These are phyloP conservation scores for Aurinia saxatilis DNA, from an alignment of 345 rosid species.

Conservation along the genomic window DNA sequence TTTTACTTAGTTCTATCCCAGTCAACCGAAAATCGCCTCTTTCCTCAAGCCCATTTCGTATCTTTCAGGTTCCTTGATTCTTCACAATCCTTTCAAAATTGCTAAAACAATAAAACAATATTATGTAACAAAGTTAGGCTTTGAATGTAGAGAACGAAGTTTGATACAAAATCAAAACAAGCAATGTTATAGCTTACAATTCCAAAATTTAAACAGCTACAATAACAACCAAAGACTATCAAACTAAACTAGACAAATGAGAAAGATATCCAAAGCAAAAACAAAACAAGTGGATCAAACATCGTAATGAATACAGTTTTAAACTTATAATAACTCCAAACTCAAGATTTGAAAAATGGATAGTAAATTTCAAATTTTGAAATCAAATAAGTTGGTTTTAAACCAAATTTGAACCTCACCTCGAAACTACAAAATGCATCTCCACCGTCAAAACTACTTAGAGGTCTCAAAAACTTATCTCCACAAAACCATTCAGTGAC, in stretches of 20 bases:
- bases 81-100: not conserved
- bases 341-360: not conserved
- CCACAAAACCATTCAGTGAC: too few species aligned
- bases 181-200: not conserved
- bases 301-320: not conserved
- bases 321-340: not conserved
- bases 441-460: not conserved
- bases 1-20: not conserved
- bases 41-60: not conserved
- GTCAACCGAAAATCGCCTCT: not conserved
- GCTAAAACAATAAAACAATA: not conserved
- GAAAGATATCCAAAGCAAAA: not conserved
- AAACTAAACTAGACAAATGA: not conserved
- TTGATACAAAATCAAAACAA: not conserved
- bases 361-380: conserved; percentile 1
- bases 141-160: too few species aligned
- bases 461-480: too few species aligned
- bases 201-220: not conserved
- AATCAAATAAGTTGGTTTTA: not conserved
- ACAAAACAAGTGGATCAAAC: not conserved
- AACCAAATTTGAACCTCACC: not conserved
- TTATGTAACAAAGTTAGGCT: too few species aligned
- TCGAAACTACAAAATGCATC: not conserved
- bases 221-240: not conserved
- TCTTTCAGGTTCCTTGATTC: not conserved